Evolutionary conservation across 1,284 basidiomycete genomes (phyloP).

Genomic region (Sanghuangporus baumii): DNA sequence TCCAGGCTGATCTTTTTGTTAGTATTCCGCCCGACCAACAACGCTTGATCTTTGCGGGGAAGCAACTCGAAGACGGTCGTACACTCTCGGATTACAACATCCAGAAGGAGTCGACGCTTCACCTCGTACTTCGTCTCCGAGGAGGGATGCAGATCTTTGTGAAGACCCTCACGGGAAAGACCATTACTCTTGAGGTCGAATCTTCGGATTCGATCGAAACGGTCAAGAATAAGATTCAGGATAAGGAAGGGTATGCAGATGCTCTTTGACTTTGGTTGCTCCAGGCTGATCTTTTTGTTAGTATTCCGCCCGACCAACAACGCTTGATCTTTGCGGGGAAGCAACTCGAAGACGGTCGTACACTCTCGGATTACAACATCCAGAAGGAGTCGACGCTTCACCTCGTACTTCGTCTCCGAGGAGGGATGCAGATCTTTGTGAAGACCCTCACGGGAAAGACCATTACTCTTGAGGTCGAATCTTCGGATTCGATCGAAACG

Average conservation of each 20-base stretch:
- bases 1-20: neutral
- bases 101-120: slow-evolving; percentile 54
- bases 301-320: slow-evolving; percentile 19
- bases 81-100: slow-evolving; percentile 32
- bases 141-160: slow-evolving; percentile 51
- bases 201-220: slow-evolving; percentile 53
- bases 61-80: slow-evolving; percentile 34
- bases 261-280: neutral
- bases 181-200: slow-evolving; percentile 54
- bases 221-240: slow-evolving; percentile 44
- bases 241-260: slow-evolving; percentile 32
- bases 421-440: slow-evolving; percentile 49
- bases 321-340: slow-evolving; percentile 46
- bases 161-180: slow-evolving; percentile 49
- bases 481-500: slow-evolving; percentile 51
- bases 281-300: neutral
- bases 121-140: slow-evolving; percentile 52
- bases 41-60: slow-evolving; percentile 40
- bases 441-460: slow-evolving; percentile 52
- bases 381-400: slow-evolving; percentile 42
- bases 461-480: slow-evolving; percentile 55
- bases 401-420: slow-evolving; percentile 53
- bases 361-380: slow-evolving; percentile 39
- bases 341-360: slow-evolving; percentile 40
- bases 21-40: slow-evolving; percentile 31